These are phyloP conservation scores for Neoascochyta sp. DNA, from an alignment of 2,329 filamentous ascomycete genomes.

Conservation along the genomic window DNA sequence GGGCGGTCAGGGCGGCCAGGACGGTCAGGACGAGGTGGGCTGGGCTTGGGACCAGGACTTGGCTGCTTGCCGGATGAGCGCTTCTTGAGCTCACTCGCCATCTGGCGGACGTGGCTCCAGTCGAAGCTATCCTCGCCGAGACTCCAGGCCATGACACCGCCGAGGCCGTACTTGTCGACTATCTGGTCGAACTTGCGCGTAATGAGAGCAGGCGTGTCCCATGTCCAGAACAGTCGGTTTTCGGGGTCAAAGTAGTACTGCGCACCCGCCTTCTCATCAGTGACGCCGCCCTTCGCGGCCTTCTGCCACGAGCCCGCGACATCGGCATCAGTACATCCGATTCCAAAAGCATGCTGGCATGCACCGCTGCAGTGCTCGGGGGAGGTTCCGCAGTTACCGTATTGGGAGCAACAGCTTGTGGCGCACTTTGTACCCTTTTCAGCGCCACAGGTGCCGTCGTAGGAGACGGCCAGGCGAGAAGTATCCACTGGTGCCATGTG, in stretches of 20 bases:
- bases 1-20: no score
- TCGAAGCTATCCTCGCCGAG: conserved; percentile 61
- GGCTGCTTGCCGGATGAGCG: no score
- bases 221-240: conserved; percentile 67
- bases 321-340: conserved; percentile 47
- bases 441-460: conserved; percentile 33
- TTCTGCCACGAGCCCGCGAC: conserved; percentile 56
- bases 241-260: conserved; percentile 64
- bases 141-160: conserved; percentile 73
- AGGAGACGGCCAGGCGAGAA: conserved; percentile 10
- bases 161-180: conserved; percentile 54
- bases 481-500: conserved; percentile 23
- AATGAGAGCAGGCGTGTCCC: conserved; percentile 63
- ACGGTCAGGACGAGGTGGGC: no score
- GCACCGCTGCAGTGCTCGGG: conserved; percentile 30
- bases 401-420: conserved; percentile 30
- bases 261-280: conserved; percentile 58
- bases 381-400: conserved; percentile 31
- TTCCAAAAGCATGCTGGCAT: conserved; percentile 33
- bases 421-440: conserved; percentile 26
- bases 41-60: no score
- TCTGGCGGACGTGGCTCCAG: conserved; percentile 43
- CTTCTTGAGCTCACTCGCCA: conserved; percentile 30
- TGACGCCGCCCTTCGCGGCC: conserved; percentile 52
- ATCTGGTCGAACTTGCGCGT: conserved; percentile 59